Percentiles rank a stretch among this genome's conserved stretches.
Conservation (phyloP, 2,329 filamentous ascomycete genomes). For the Clarireedia sp. region DNA sequence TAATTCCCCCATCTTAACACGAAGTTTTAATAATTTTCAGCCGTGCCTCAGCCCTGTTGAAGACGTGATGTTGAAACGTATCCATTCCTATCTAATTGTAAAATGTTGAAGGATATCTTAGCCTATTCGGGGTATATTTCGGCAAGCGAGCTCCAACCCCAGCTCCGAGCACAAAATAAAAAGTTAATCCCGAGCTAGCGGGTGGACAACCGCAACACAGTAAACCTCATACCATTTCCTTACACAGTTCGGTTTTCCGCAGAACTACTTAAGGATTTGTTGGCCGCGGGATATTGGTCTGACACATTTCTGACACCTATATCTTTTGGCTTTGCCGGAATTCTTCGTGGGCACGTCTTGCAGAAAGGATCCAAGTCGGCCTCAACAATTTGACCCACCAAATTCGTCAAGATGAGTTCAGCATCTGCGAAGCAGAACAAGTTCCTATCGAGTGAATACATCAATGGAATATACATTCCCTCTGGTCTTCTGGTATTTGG, state of each 20-base stretch:
- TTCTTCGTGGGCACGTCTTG: too few relatives aligned
- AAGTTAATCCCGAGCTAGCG: background rate
- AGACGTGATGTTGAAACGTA: background rate
- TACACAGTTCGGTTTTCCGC: background rate
- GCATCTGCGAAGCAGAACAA: constrained; percentile 9
- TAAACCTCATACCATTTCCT: background rate
- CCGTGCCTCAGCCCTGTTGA: constrained; percentile 8
- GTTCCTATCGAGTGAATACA: constrained; percentile 48
- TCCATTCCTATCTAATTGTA: background rate
- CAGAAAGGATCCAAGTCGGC: too few relatives aligned
- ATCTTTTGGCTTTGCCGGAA: too few relatives aligned
- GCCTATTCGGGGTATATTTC: constrained; percentile 6
- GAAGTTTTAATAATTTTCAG: background rate
- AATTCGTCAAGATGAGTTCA: constrained; percentile 6
- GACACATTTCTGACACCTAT: background rate
- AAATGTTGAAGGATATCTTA: constrained; percentile 6
- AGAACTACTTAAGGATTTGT: background rate
- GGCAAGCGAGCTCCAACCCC: constrained; percentile 1
- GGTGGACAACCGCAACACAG: too few relatives aligned
- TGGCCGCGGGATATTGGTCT: background rate
- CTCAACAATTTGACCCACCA: constrained; percentile 17
- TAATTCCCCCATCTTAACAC: constrained; percentile 5
- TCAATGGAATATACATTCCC: constrained; percentile 78
- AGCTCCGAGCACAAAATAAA: constrained; percentile 4
- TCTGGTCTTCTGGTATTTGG: constrained; percentile 71